Evolutionary conservation across 768 basidiomycete species (phyloP).

Genomic region (Auriscalpium vulgare): DNA sequence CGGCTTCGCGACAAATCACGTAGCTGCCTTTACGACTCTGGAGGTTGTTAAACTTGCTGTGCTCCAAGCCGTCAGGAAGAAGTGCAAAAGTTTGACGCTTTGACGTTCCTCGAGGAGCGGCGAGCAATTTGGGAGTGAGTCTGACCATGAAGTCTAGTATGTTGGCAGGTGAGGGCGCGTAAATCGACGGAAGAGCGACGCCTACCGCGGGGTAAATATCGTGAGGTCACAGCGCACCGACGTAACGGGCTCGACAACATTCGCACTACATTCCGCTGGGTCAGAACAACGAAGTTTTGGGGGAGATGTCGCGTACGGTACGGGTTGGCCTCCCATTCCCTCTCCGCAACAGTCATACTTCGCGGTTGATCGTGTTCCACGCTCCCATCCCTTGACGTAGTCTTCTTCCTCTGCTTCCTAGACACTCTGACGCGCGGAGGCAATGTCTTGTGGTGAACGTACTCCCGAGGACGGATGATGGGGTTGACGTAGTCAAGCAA

Average conservation of each 20-base stretch:
- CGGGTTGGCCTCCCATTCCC: conserved; percentile 65
- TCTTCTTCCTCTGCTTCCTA: conserved; percentile 17
- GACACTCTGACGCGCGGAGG: conserved; percentile 39
- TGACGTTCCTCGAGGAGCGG: conserved; percentile 16
- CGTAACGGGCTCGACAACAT: conserved; percentile 66
- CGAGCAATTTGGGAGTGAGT: conserved; percentile 40
- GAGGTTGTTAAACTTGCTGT: conserved; percentile 48
- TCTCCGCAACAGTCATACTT: conserved; percentile 56
- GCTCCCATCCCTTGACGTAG: conserved; percentile 9
- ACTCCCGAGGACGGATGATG: conserved; percentile 40
- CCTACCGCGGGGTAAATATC: conserved; percentile 52
- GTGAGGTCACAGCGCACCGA: conserved; percentile 39
- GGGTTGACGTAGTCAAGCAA: conserved; percentile 51
- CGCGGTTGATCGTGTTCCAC: conserved; percentile 26
- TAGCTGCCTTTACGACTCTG: conserved; percentile 42
- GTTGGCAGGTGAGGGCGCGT: neutral
- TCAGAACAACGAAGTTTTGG: neutral
- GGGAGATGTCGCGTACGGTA: conserved; percentile 42
- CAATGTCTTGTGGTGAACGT: conserved; percentile 47
- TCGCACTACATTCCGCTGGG: conserved; percentile 37
- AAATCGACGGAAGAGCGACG: neutral
- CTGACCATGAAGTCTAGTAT: conserved; percentile 59
- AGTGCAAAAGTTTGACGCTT: conserved; percentile 23
- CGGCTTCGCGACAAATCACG: conserved; percentile 51
- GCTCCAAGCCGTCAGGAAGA: conserved; percentile 58